A percentile compares a stretch with the other conserved stretches of the same genome.
phyloP scores from a whole-genome alignment of 2,329 filamentous ascomycete genomes.

The Calonectria pauciramosa region DNA sequence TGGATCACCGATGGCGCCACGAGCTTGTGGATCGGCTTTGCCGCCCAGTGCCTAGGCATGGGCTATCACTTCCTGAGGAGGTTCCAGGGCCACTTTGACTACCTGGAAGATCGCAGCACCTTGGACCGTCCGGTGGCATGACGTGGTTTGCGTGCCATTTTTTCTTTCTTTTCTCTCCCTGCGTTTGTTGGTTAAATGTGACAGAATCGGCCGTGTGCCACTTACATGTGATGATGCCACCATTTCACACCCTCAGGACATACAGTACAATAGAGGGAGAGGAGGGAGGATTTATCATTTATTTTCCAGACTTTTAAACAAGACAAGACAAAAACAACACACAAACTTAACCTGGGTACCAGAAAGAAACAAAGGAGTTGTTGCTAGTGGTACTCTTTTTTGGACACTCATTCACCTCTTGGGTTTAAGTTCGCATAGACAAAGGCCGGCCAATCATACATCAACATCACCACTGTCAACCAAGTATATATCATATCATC shows the following conservation, averaged over 20 bases:
- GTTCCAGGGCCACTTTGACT: slow-evolving; percentile 47
- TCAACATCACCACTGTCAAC: not conserved
- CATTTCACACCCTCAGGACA: not conserved
- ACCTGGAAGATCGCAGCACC: slow-evolving; percentile 37
- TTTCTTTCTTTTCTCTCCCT: not conserved
- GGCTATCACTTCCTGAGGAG: slow-evolving; percentile 43
- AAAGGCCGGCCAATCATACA: not conserved
- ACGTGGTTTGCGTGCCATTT: not conserved
- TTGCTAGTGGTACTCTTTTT: not conserved
- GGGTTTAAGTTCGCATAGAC: not conserved
- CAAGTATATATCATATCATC: not conserved
- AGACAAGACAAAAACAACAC: not conserved
- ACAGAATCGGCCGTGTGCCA: not conserved
- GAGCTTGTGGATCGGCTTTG: slow-evolving; percentile 34
- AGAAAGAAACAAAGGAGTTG: not conserved
- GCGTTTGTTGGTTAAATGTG: not conserved
- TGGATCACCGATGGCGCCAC: slow-evolving; percentile 31
- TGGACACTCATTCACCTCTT: not conserved
- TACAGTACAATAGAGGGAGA: not conserved
- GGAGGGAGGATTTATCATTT: not conserved
- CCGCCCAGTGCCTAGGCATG: slow-evolving; percentile 39
- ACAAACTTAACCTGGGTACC: not conserved
- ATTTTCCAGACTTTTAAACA: not conserved
- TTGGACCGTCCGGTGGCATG: slow-evolving; percentile 28
- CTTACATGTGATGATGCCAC: not conserved